Evolutionary conservation across 352 stramenopile genomes (phyloP).

Genomic region (Phytophthora hibernalis): DNA sequence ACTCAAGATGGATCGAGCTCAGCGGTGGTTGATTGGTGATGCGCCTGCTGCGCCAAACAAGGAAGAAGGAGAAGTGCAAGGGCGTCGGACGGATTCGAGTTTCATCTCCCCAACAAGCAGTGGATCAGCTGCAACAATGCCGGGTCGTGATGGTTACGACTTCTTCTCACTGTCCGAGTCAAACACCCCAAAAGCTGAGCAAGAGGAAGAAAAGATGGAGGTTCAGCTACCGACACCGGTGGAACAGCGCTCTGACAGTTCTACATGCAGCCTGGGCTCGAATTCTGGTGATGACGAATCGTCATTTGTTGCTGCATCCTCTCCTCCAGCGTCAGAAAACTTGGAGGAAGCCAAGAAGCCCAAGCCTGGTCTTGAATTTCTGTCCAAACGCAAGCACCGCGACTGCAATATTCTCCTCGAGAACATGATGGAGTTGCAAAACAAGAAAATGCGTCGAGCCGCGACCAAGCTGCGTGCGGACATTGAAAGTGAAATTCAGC

Average conservation of each 20-base stretch:
- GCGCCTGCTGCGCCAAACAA: background rate
- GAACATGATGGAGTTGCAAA: constrained; percentile 37
- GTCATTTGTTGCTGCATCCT: background rate
- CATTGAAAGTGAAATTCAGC: constrained; percentile 25
- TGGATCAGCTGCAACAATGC: background rate
- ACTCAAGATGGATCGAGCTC: constrained; percentile 27
- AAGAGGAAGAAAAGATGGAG: constrained; percentile 15
- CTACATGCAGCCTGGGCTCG: constrained; percentile 19
- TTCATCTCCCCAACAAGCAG: constrained; percentile 14
- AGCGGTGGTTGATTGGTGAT: constrained; percentile 15
- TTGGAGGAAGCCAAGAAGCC: background rate
- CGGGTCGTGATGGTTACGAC: background rate
- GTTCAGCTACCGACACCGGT: background rate
- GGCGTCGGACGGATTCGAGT: background rate
- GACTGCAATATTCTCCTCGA: constrained; percentile 36
- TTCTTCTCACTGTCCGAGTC: background rate
- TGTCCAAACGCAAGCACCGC: constrained; percentile 22
- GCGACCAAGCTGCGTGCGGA: constrained; percentile 17
- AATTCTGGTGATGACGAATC: constrained; percentile 1
- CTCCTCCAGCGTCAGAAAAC: background rate
- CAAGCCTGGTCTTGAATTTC: background rate
- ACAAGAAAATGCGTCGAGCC: constrained; percentile 21
- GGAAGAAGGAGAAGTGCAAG: background rate
- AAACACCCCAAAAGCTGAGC: background rate
- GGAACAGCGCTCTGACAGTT: constrained; percentile 11